These are phyloP conservation scores for Tolypocladium tropicale DNA, from an alignment of 2,329 filamentous ascomycete species.

Conservation along the genomic window DNA sequence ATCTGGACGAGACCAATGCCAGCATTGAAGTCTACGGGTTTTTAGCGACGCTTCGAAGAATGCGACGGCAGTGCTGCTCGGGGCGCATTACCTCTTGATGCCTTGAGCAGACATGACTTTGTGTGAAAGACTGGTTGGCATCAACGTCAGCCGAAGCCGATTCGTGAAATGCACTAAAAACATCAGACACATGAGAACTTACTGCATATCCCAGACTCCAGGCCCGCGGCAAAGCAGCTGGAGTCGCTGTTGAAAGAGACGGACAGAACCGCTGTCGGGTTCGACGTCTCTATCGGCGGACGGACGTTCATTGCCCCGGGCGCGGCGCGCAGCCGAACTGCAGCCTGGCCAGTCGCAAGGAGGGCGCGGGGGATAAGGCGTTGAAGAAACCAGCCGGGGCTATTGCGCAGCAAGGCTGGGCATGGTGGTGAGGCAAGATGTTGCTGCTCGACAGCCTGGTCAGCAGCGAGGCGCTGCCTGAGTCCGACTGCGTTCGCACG, in stretches of 20 bases:
- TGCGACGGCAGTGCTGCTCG: background rate
- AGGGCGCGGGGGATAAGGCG: background rate
- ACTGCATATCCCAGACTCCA: slow-evolving; percentile 82
- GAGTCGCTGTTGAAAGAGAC: slow-evolving; percentile 77
- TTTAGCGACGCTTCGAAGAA: background rate
- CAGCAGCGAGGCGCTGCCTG: background rate
- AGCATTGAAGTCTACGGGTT: slow-evolving; percentile 57
- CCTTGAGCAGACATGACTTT: slow-evolving; percentile 60
- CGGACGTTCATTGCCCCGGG: slow-evolving; percentile 71
- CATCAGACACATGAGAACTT: slow-evolving; percentile 20
- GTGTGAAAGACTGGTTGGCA: slow-evolving; percentile 54
- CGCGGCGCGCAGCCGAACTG: background rate
- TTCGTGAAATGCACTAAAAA: background rate
- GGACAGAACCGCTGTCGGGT: slow-evolving; percentile 66
- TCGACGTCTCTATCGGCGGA: slow-evolving; percentile 69
- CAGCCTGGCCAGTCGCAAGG: background rate
- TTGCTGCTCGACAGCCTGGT: background rate
- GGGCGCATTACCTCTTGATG: slow-evolving; percentile 28
- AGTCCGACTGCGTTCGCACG: background rate
- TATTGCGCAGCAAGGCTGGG: background rate
- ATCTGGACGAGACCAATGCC: slow-evolving; percentile 77
- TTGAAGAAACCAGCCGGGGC: background rate
- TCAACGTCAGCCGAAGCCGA: slow-evolving; percentile 13
- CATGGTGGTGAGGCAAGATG: background rate
- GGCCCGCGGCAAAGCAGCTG: slow-evolving; percentile 77